Percentiles rank a stretch among this genome's conserved stretches.
Conservation (phyloP, 1,284 basidiomycete genomes). For the Psilocybe mexicana region DNA sequence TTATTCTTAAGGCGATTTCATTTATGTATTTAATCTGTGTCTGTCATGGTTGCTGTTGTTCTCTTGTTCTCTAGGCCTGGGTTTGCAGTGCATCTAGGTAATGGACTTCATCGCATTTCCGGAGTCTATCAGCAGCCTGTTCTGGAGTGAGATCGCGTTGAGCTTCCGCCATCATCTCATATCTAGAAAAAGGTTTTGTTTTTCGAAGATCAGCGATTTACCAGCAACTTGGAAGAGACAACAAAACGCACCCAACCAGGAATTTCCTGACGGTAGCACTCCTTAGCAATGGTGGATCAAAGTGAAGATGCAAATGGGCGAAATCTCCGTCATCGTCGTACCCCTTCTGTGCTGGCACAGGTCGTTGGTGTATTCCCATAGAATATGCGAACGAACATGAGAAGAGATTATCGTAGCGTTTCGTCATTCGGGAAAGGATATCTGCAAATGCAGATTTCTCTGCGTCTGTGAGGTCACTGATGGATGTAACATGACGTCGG, state of each 20-base stretch:
- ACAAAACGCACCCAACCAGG: conserved; percentile 74
- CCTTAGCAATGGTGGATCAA: conserved; percentile 84
- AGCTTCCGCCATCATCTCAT: conserved; percentile 90
- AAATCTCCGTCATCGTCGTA: conserved; percentile 42
- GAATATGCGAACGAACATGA: conserved; percentile 91
- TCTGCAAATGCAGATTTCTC: conserved; percentile 70
- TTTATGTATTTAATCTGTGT: neutral
- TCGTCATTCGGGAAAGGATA: conserved; percentile 65
- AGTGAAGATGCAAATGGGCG: conserved; percentile 89
- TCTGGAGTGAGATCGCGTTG: conserved; percentile 93
- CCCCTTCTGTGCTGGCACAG: conserved; percentile 45
- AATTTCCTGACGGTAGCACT: conserved; percentile 89
- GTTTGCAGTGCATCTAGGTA: conserved; percentile 28
- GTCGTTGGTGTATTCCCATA: conserved; percentile 92
- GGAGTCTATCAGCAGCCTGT: conserved; percentile 75
- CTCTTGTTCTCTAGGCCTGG: neutral
- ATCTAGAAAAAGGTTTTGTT: conserved; percentile 38
- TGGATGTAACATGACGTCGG: conserved; percentile 73
- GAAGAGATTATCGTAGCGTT: conserved; percentile 86
- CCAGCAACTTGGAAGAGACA: neutral
- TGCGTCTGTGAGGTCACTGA: conserved; percentile 58
- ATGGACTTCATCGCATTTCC: conserved; percentile 38
- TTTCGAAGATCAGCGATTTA: neutral
- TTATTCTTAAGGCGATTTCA: neutral
- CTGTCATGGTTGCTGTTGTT: neutral